Conservation (phyloP, 2,329 filamentous ascomycete genomes). For the Fusarium verticillioides region DNA sequence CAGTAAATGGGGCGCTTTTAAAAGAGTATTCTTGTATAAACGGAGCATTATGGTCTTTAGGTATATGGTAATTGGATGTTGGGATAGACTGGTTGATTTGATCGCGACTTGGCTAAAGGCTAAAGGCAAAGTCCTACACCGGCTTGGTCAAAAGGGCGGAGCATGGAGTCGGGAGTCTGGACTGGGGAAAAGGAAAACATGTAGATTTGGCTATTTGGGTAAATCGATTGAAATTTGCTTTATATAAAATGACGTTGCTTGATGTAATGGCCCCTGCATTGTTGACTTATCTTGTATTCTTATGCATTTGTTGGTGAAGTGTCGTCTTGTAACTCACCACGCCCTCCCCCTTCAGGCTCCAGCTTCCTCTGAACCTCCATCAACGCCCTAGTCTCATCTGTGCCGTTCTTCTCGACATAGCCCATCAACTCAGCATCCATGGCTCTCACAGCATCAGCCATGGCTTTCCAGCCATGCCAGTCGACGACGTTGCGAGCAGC, state of each 20-base stretch:
- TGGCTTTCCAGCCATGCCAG: conserved; percentile 47
- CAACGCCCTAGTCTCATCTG: conserved; percentile 27
- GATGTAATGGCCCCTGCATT: neutral
- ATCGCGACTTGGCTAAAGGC: neutral
- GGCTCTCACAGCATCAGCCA: conserved; percentile 44
- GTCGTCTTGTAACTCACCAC: neutral
- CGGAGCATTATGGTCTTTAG: neutral
- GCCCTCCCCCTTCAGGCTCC: conserved; percentile 26
- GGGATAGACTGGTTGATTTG: neutral
- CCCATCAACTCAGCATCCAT: conserved; percentile 42
- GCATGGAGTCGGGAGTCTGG: conserved; percentile 2
- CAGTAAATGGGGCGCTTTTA: neutral
- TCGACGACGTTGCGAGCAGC: conserved; percentile 52
- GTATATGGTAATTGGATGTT: neutral
- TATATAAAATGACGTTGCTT: neutral
- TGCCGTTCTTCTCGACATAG: conserved; percentile 38
- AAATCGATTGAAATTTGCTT: neutral
- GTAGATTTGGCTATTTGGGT: conserved; percentile 9
- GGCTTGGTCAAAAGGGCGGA: neutral
- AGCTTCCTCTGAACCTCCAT: conserved; percentile 27
- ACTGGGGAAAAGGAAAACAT: neutral
- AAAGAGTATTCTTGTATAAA: neutral
- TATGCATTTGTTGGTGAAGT: neutral
- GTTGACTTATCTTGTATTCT: neutral
- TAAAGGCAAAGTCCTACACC: neutral